Conservation (phyloP, 2,329 filamentous ascomycete genomes). For the Aspergillus amoenus region DNA sequence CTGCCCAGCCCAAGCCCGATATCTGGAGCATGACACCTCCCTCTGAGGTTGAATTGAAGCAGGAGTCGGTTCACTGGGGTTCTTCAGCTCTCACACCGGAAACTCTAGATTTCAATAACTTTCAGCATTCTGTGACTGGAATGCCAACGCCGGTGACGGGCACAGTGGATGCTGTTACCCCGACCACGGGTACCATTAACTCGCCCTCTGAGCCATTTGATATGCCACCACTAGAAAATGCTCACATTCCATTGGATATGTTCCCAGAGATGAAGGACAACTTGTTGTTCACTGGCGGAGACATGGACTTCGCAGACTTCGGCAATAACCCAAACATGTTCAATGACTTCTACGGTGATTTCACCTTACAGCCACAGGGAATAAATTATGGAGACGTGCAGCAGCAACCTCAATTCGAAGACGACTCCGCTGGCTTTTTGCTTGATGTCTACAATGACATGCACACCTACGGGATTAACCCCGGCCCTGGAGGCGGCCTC, state of each 20-base stretch:
- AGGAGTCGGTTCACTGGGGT: slow-evolving; percentile 7
- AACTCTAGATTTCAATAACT: slow-evolving; percentile 12
- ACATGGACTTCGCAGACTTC: slow-evolving; percentile 10
- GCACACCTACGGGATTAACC: slow-evolving; percentile 11
- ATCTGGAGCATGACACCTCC: slow-evolving; percentile 11
- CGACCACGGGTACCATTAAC: slow-evolving; percentile 11
- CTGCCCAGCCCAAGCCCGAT: slow-evolving; percentile 8
- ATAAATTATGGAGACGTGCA: slow-evolving; percentile 7
- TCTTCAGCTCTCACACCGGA: slow-evolving; percentile 3
- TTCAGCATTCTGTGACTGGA: slow-evolving; percentile 3
- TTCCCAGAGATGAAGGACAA: slow-evolving; percentile 13
- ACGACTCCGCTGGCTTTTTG: slow-evolving; percentile 10
- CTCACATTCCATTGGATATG: slow-evolving; percentile 9
- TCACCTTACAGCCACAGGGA: slow-evolving; percentile 6
- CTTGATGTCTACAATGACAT: slow-evolving; percentile 14
- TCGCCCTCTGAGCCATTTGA: slow-evolving; percentile 11
- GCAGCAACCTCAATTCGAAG: slow-evolving; percentile 10
- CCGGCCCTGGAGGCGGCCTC: slow-evolving; percentile 9
- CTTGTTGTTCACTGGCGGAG: slow-evolving; percentile 7
- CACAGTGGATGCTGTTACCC: slow-evolving; percentile 9
- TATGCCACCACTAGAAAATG: slow-evolving; percentile 2
- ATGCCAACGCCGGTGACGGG: slow-evolving; percentile 9
- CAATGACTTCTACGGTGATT: slow-evolving; percentile 10
- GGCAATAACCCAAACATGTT: slow-evolving; percentile 9
- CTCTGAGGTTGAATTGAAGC: slow-evolving; percentile 7